A percentile compares a stretch with the other conserved stretches of the same genome.
Evolutionary conservation across 164 flowering plant species (phyloP).

Genomic region (Santalum album): DNA sequence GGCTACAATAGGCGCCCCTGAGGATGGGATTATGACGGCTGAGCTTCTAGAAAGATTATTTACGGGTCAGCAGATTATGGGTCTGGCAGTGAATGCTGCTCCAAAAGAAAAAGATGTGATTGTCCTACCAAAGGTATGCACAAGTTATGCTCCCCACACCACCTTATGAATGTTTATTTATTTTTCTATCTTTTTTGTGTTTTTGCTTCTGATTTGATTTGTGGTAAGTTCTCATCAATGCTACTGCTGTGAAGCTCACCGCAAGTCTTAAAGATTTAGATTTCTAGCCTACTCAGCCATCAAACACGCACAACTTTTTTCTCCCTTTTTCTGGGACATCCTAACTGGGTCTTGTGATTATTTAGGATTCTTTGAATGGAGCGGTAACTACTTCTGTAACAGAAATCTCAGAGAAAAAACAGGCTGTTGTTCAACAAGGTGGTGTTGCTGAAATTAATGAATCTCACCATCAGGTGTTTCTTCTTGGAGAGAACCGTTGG

Average conservation of each 20-base stretch:
- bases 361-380: constrained; percentile 52
- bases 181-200: too few relatives aligned
- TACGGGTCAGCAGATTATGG: constrained; percentile 12
- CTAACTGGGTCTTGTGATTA: background rate
- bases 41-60: constrained; percentile 61
- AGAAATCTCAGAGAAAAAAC: constrained; percentile 40
- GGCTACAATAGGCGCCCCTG: constrained; percentile 49
- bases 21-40: constrained; percentile 83
- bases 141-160: background rate
- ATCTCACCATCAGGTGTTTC: constrained; percentile 63
- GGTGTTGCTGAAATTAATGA: constrained; percentile 30
- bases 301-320: too few relatives aligned
- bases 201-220: too few relatives aligned
- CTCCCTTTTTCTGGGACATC: too few relatives aligned
- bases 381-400: constrained; percentile 41
- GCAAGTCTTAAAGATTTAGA: too few relatives aligned
- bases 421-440: constrained; percentile 34
- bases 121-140: constrained; percentile 15
- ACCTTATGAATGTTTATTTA: too few relatives aligned
- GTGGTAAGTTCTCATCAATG: too few relatives aligned
- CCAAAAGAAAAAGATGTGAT: background rate
- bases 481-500: constrained; percentile 97
- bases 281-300: too few relatives aligned
- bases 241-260: too few relatives aligned
- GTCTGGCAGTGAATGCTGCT: constrained; percentile 4